Evolutionary conservation across 495 filamentous ascomycete species (phyloP).

Genomic region (Bathelium albidoporum): DNA sequence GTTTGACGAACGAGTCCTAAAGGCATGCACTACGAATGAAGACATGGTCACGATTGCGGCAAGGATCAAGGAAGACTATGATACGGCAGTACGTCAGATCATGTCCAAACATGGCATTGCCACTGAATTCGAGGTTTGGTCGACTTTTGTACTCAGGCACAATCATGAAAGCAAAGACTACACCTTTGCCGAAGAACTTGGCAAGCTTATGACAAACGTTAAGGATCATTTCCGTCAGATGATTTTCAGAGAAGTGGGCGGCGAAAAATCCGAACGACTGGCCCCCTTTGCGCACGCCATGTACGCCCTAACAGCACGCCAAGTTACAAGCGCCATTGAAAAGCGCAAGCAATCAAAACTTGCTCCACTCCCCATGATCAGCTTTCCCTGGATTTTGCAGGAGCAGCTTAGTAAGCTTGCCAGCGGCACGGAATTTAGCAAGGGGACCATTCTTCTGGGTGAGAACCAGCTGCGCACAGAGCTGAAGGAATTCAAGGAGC

Average conservation of each 20-base stretch:
- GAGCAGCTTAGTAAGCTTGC: constrained; percentile 66
- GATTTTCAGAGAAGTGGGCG: constrained; percentile 50
- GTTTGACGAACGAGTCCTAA: constrained; percentile 72
- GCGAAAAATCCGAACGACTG: constrained; percentile 35
- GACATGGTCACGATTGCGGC: constrained; percentile 46
- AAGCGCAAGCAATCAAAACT: constrained; percentile 31
- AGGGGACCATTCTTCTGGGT: not conserved
- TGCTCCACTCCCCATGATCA: constrained; percentile 65
- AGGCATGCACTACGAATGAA: constrained; percentile 40
- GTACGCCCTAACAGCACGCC: constrained; percentile 70
- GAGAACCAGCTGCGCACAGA: not conserved
- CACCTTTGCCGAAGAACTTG: constrained; percentile 77
- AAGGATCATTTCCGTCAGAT: constrained; percentile 54
- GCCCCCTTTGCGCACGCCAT: constrained; percentile 72
- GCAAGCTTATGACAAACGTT: constrained; percentile 48
- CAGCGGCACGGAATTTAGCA: not conserved
- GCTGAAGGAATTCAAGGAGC: not conserved
- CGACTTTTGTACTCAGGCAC: constrained; percentile 68
- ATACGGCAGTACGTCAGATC: constrained; percentile 62
- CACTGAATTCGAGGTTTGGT: constrained; percentile 88
- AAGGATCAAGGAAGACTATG: constrained; percentile 67
- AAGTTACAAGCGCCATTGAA: constrained; percentile 47
- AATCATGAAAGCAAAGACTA: constrained; percentile 59
- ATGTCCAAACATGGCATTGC: constrained; percentile 78
- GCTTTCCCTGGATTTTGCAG: constrained; percentile 86